phyloP scores from a whole-genome alignment of 2,329 filamentous ascomycete species.

The Coccinonectria pachysandricola region DNA sequence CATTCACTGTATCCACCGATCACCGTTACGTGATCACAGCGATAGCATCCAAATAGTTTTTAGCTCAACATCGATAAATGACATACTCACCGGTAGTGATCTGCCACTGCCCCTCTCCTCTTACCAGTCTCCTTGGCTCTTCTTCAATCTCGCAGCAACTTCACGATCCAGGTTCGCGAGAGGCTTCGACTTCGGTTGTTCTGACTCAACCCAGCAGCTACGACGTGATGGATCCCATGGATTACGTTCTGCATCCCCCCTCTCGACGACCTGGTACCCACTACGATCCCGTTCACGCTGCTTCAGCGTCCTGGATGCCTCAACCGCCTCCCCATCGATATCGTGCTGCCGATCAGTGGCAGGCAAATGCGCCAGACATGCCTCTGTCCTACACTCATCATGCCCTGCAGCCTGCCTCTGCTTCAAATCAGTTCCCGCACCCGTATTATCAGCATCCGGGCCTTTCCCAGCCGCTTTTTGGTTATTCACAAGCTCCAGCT shows the following conservation, averaged over 20 bases:
- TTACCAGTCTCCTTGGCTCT: too few species aligned
- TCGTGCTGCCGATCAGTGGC: constrained; percentile 14
- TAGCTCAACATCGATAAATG: too few species aligned
- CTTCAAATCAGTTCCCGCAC: constrained; percentile 12
- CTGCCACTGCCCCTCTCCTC: too few species aligned
- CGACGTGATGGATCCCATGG: constrained; percentile 22
- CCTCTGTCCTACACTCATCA: constrained; percentile 14
- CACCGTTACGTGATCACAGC: constrained; percentile 17
- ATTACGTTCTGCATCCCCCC: constrained; percentile 15
- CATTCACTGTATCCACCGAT: constrained; percentile 16
- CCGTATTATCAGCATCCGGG: too few species aligned
- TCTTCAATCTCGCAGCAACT: too few species aligned
- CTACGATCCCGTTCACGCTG: constrained; percentile 19
- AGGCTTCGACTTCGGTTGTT: too few species aligned
- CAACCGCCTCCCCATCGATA: constrained; percentile 14
- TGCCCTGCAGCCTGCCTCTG: constrained; percentile 6
- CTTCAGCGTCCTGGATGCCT: constrained; percentile 16
- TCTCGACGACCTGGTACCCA: constrained; percentile 13
- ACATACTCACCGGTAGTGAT: too few species aligned
- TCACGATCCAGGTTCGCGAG: too few species aligned
- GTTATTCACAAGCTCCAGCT: too few species aligned
- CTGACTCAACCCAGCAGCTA: too few species aligned
- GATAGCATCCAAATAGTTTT: too few species aligned
- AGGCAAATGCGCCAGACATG: constrained; percentile 7
- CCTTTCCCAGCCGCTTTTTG: too few species aligned